Evolutionary conservation across 2,329 filamentous ascomycete genomes (phyloP), one percentile per base, ranked within the genome.

Genomic region (Tolypocladium pustulatum): DNA sequence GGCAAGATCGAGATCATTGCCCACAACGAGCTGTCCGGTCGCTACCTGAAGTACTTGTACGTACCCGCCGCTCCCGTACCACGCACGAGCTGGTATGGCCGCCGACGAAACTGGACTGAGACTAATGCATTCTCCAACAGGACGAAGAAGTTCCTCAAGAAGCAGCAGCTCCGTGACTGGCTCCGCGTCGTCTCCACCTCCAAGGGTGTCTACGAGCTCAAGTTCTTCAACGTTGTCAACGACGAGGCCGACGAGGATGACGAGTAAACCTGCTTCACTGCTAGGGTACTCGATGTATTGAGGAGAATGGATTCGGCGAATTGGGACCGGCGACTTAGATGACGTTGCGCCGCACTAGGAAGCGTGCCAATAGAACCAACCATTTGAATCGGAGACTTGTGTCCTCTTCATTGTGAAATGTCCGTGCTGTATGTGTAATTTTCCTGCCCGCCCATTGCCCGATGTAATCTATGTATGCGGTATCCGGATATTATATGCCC

Each of bases 131-230:
- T 40, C 6, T 1, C 9, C 27, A 46, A 22, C 62, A 96, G 91
- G 77, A 99, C 94, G 78, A 99, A 99, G 91, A 99, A 99, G 87
- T 99, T 96, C 89, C 89, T 99, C 80, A 99, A 99, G 91, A 99
- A 99, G 90, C 91, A 97, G 85, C 93, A 97, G 87, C 90, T 99
- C 77, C 91, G 94, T 82, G 94, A 99, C 85, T 99, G 94, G 94
- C 90, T 99, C 75, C 92, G 94, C 73, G 93, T 99, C 71, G 94
- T 99, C 74, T 95, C 91, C 70, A 97, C 93, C 76, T 91, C 89
- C 78, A 93, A 93, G 83, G 93, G 94, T 76, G 92, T 97, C 67
- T 99, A 99, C 84, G 92, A 97, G 85, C 89, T 99, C 80, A 92
- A 96, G 84, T 99, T 99, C 92, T 99, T 96, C 91, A 99, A 99